Evolutionary conservation across 495 filamentous ascomycete genomes (phyloP).

Genomic region (Neurospora terricola): DNA sequence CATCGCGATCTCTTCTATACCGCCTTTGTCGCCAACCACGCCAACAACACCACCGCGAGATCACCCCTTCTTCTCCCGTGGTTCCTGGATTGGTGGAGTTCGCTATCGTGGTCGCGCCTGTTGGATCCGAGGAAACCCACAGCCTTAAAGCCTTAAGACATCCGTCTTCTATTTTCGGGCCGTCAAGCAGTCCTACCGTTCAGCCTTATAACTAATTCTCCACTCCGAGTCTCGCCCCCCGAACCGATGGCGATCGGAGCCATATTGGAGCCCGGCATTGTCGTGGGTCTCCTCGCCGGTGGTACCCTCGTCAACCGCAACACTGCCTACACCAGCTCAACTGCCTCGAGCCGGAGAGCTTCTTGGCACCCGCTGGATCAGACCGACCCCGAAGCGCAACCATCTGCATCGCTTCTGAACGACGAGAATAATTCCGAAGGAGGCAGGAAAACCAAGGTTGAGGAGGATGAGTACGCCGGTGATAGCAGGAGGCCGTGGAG

Average conservation of each 20-base stretch:
- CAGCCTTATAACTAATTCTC: background rate
- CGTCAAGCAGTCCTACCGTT: background rate
- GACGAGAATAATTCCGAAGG: constrained; percentile 2
- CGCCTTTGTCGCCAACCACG: background rate
- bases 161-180: background rate
- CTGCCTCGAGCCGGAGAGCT: background rate
- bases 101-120: background rate
- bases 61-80: background rate
- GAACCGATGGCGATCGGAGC: constrained; percentile 23
- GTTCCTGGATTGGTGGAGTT: background rate
- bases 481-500: background rate
- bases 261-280: constrained; percentile 22
- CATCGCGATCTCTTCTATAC: background rate
- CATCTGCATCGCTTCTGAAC: background rate
- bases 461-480: background rate
- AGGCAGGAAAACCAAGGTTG: constrained; percentile 8
- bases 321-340: background rate
- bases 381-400: constrained; percentile 12
- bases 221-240: background rate
- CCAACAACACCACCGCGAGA: background rate
- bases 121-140: background rate
- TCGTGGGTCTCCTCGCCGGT: constrained; percentile 21
- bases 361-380: background rate
- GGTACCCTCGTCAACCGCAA: constrained; percentile 28
- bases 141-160: background rate